Base-by-base conservation (phyloP, 805 yeast genomes). In the Metschnikowia similis region DNA sequence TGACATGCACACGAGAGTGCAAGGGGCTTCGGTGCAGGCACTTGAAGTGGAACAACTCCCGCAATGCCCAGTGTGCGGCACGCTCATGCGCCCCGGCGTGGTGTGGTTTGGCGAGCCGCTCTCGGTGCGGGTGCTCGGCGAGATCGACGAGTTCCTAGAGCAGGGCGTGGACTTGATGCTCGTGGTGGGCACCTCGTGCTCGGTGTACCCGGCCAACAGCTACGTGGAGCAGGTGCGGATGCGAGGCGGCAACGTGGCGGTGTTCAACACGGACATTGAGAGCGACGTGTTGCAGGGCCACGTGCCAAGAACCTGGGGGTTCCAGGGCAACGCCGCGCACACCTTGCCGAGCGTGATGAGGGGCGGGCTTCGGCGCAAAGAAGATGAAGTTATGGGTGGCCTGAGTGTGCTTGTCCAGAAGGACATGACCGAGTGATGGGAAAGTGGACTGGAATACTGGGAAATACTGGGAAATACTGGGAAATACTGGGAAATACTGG, bases 51-150 rank as follows among this genome's bases (percentile, higher is more conserved):
- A 66, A 1, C 81, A 81, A 1, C 72, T 89, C 9, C 96, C 96
- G 1, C 76, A 66, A 36, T 90, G 97, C 63, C 96, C 96, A 0
- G 69, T 68, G 9, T 90, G 97, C 62, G 62, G 71, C n/a, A 56
- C 65, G 34, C 62, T 86, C 10, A 67, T 90, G 50, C 72, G 97
- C 21, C 97, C 97, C 0, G 96, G 94, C 0, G 95, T 90, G 3
- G 91, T 89, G 6, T 90, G 96, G 97, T 89, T 86, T 67, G 97
- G 97, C n/a, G 97, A 90, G 66, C 77, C 89, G 13, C 69, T 90
- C 41, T 89, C 96, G 0, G 65, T 87, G 48, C 68, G 68, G 43
- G 77, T 75, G 10, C 77, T 90, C 50, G 84, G 82, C 52, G 69
- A 69, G 39, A 89, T 88, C 5, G 96, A 89, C 66, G 81, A 79